These are phyloP conservation scores for Trichoderma simmonsii DNA, from an alignment of 2,329 filamentous ascomycete genomes.

Conservation along the genomic window DNA sequence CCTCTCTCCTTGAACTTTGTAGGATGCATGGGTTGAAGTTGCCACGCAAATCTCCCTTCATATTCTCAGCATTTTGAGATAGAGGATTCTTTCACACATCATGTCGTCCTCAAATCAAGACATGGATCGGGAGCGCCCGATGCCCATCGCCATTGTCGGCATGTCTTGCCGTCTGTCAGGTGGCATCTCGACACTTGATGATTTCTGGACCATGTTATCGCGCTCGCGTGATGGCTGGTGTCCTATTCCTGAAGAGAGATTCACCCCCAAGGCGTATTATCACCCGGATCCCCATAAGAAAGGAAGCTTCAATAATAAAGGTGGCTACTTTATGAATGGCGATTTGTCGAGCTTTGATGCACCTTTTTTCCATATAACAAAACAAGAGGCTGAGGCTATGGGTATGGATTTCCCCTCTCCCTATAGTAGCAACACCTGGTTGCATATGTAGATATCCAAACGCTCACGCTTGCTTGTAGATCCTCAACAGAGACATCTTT, in stretches of 20 bases:
- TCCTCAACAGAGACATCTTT: constrained; percentile 50
- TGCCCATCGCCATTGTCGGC: constrained; percentile 46
- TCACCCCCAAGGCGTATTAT: constrained; percentile 42
- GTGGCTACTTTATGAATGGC: constrained; percentile 43
- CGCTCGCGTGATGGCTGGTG: constrained; percentile 40
- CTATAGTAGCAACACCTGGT: background rate
- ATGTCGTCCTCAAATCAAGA: constrained; percentile 6
- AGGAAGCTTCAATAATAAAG: constrained; percentile 37
- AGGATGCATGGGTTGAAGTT: background rate
- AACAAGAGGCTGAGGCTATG: constrained; percentile 50
- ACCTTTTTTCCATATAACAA: constrained; percentile 51
- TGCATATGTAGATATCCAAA: background rate
- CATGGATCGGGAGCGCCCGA: background rate
- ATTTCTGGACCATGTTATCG: constrained; percentile 45
- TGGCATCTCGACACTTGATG: constrained; percentile 38
- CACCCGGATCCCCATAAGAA: constrained; percentile 44
- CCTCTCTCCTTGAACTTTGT: background rate
- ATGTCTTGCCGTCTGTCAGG: constrained; percentile 48
- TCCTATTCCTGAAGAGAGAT: constrained; percentile 45
- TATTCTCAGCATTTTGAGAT: background rate
- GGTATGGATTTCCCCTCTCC: constrained; percentile 21
- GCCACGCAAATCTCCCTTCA: background rate
- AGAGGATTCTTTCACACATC: background rate
- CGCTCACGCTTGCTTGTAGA: constrained; percentile 30
- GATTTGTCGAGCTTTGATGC: constrained; percentile 50